These are phyloP conservation scores for Lactarius vividus DNA, from an alignment of 768 basidiomycete genomes.

Conservation along the genomic window DNA sequence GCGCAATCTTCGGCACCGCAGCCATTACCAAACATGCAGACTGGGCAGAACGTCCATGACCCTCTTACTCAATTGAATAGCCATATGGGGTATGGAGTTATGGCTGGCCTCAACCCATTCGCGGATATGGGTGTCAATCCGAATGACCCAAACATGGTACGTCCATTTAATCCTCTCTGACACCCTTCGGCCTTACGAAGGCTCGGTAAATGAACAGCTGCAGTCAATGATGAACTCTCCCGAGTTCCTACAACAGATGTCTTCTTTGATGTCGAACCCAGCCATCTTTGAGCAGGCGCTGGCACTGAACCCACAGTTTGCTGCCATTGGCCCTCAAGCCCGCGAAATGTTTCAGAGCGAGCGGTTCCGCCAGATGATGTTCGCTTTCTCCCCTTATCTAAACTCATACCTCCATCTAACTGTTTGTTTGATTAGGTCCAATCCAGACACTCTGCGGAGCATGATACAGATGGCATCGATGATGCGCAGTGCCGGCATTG, in stretches of 20 bases:
- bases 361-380: slow-evolving; percentile 75
- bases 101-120: slow-evolving; percentile 92
- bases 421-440: slow-evolving; percentile 44
- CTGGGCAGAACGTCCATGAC: slow-evolving; percentile 86
- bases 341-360: slow-evolving; percentile 76
- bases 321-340: slow-evolving; percentile 75
- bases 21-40: slow-evolving; percentile 79
- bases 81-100: slow-evolving; percentile 70
- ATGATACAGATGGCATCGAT: slow-evolving; percentile 73
- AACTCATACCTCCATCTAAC: slow-evolving; percentile 1
- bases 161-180: slow-evolving; percentile 28
- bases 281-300: slow-evolving; percentile 87
- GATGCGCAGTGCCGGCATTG: slow-evolving; percentile 45
- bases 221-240: slow-evolving; percentile 84
- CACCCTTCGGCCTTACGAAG: background rate
- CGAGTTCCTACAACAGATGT: slow-evolving; percentile 86
- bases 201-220: slow-evolving; percentile 46
- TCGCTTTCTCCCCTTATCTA: slow-evolving; percentile 19
- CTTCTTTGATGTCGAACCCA: slow-evolving; percentile 80
- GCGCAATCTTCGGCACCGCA: slow-evolving; percentile 47
- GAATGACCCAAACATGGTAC: slow-evolving; percentile 92
- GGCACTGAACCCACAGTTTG: slow-evolving; percentile 73
- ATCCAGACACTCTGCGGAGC: slow-evolving; percentile 70
- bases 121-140: slow-evolving; percentile 85
- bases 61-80: slow-evolving; percentile 83